Conservation (phyloP, 768 basidiomycete genomes). For the Polyporus arcularius region DNA sequence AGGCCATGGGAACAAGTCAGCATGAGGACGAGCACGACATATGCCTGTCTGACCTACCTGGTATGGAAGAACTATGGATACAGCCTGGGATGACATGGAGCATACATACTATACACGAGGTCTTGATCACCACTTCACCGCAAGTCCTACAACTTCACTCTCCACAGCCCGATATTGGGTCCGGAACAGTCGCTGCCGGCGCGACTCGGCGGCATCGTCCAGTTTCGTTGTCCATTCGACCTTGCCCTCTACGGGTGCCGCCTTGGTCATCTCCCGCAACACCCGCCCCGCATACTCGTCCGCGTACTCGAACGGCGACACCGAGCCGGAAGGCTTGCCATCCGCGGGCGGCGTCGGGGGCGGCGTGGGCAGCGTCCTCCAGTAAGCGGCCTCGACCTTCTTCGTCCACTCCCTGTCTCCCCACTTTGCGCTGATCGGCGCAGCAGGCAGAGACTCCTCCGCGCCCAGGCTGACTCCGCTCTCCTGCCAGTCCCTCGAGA, state of each 20-base stretch:
- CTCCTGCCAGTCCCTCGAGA: constrained; percentile 60
- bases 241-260: not conserved
- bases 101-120: too few species aligned
- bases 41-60: too few species aligned
- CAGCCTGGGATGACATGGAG: too few species aligned
- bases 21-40: too few species aligned
- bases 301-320: constrained; percentile 20
- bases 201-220: constrained; percentile 45
- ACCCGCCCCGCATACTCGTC: constrained; percentile 42
- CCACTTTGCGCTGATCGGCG: constrained; percentile 64
- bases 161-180: constrained; percentile 86
- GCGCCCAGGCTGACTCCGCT: constrained; percentile 46
- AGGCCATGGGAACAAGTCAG: too few species aligned
- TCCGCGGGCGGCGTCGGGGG: constrained; percentile 40
- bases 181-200: constrained; percentile 56
- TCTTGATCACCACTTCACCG: constrained; percentile 25
- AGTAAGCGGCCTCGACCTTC: constrained; percentile 82
- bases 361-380: constrained; percentile 55
- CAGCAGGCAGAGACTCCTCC: constrained; percentile 21
- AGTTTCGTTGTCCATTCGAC: constrained; percentile 37
- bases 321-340: not conserved
- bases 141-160: constrained; percentile 71
- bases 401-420: constrained; percentile 82
- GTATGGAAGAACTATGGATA: too few species aligned
- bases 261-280: constrained; percentile 19